Percentiles rank a stretch among this genome's conserved stretches.
phyloP scores from a whole-genome alignment of 192 early-diverging fungal species.

The Radiomyces spectabilis region DNA sequence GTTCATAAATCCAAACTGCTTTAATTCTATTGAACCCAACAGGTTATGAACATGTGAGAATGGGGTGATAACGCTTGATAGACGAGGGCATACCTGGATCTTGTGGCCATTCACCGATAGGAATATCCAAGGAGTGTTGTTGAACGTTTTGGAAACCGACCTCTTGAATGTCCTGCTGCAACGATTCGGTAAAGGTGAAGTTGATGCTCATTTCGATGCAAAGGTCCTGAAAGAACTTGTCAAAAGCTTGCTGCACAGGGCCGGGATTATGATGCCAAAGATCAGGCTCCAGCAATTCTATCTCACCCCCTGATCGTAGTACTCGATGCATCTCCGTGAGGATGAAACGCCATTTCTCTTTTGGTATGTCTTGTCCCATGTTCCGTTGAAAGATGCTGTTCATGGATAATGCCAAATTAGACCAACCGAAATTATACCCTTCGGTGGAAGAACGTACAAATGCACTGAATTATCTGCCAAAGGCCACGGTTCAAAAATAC shows the following conservation, averaged over 20 bases:
- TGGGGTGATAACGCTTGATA: neutral
- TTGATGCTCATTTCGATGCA: conserved; percentile 14
- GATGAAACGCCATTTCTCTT: conserved; percentile 18
- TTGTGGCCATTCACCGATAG: conserved; percentile 29
- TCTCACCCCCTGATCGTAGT: conserved; percentile 17
- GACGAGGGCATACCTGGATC: no score
- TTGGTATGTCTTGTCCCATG: conserved; percentile 14
- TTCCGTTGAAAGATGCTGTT: conserved; percentile 24
- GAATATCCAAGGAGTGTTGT: conserved; percentile 22
- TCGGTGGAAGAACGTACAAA: conserved; percentile 27
- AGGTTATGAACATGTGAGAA: neutral
- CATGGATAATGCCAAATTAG: no score
- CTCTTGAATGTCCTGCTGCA: conserved; percentile 2
- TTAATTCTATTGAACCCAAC: conserved; percentile 16
- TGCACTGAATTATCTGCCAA: conserved; percentile 22
- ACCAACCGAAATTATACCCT: no score
- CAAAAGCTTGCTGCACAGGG: conserved; percentile 20
- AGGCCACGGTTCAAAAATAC: conserved; percentile 21
- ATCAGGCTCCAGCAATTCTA: conserved; percentile 28
- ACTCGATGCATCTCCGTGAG: conserved; percentile 24
- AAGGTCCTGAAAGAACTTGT: conserved; percentile 6
- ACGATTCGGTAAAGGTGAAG: neutral
- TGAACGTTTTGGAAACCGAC: conserved; percentile 14
- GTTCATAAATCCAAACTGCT: conserved; percentile 34
- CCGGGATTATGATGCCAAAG: conserved; percentile 28